These are phyloP conservation scores for Cryptosporidium bovis DNA, from an alignment of 169 alveolate species.

Conservation along the genomic window DNA sequence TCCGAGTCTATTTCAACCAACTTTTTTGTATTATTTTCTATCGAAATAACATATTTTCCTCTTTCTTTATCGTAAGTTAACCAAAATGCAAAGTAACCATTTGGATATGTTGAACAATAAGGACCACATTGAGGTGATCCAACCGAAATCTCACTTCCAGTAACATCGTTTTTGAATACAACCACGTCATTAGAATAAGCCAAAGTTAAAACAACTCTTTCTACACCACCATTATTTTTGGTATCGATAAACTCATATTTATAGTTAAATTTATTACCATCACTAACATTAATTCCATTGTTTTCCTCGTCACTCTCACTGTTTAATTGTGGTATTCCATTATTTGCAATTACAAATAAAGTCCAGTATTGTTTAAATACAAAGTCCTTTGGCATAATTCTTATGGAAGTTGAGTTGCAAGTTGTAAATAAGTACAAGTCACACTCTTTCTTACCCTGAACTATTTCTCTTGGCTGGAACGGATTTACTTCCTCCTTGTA, in stretches of 20 bases:
- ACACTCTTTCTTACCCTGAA: slow-evolving; percentile 22
- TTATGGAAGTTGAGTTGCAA: slow-evolving; percentile 57
- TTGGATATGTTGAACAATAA: slow-evolving; percentile 68
- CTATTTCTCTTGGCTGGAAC: slow-evolving; percentile 39
- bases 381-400: neutral
- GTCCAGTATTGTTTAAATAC: slow-evolving; percentile 22
- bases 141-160: neutral
- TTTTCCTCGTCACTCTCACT: no score
- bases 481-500: slow-evolving; percentile 6
- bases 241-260: slow-evolving; percentile 11
- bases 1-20: slow-evolving; percentile 17
- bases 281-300: neutral
- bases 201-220: neutral
- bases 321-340: slow-evolving; percentile 20
- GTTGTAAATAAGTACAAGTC: slow-evolving; percentile 23
- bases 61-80: slow-evolving; percentile 4
- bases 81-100: slow-evolving; percentile 67
- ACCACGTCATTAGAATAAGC: neutral
- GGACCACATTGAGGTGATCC: slow-evolving; percentile 75
- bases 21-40: slow-evolving; percentile 8
- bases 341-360: slow-evolving; percentile 24
- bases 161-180: neutral
- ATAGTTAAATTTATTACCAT: neutral
- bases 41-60: slow-evolving; percentile 18
- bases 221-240: neutral